phyloP scores from a whole-genome alignment of 106 monocot species.

The Dendrobium huoshanense region DNA sequence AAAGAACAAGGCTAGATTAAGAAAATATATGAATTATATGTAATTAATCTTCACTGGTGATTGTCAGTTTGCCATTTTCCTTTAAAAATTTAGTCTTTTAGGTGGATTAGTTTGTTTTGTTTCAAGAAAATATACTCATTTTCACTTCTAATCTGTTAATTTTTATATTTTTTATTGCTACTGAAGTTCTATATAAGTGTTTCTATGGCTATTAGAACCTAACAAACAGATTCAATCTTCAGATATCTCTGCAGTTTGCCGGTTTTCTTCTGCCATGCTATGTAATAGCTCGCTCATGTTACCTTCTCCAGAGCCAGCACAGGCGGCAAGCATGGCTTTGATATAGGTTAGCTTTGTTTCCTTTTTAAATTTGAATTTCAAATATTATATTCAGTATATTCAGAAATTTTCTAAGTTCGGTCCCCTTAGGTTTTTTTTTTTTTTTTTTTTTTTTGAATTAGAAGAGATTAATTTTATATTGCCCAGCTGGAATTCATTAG shows the following conservation, averaged over 20 bases:
- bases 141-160: too few species aligned
- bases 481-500: too few species aligned
- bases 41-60: background rate
- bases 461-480: too few species aligned
- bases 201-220: background rate
- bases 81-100: background rate
- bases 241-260: constrained; percentile 74
- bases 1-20: too few species aligned
- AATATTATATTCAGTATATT: too few species aligned
- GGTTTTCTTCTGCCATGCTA: constrained; percentile 84
- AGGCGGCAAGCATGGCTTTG: constrained; percentile 50
- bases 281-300: constrained; percentile 69
- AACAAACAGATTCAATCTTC: constrained; percentile 9
- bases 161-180: background rate
- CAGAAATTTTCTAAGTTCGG: too few species aligned
- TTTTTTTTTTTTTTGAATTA: too few species aligned
- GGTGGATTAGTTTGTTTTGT: background rate
- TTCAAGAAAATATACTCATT: too few species aligned
- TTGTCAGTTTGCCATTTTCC: background rate
- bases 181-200: background rate
- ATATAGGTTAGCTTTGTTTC: background rate
- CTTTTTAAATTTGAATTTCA: background rate
- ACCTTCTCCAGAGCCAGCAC: constrained; percentile 39
- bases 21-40: too few species aligned
- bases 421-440: too few species aligned